These are phyloP conservation scores for grape (Vitis vinifera) DNA, from an alignment of 164 flowering plant species.

Conservation along the genomic window ASM3070453v1 NC_081810.1:7687501-7688000, in stretches of 20 bases:
- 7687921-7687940: slow-evolving; percentile 35
- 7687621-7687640: slow-evolving; percentile 71
- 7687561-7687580: slow-evolving; percentile 68
- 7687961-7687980: slow-evolving; percentile 48
- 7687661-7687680: slow-evolving; percentile 49
- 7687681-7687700: no score
- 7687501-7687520: slow-evolving; percentile 37
- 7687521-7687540: slow-evolving; percentile 58
- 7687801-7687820: neutral
- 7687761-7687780: neutral
- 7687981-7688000: slow-evolving; percentile 42
- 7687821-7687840: neutral
- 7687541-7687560: slow-evolving; percentile 54
- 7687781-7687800: neutral
- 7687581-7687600: slow-evolving; percentile 18
- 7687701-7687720: no score
- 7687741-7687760: no score
- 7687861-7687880: slow-evolving; percentile 46
- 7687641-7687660: slow-evolving; percentile 48
- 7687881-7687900: slow-evolving; percentile 74
- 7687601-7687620: slow-evolving; percentile 37
- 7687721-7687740: no score
- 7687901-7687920: slow-evolving; percentile 68
- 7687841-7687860: slow-evolving; percentile 52
- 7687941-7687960: slow-evolving; percentile 64